A percentile compares a stretch with the other conserved stretches of the same genome.
Conservation (phyloP, 169 alveolate species). For the Plasmodium billcollinsi region DNA sequence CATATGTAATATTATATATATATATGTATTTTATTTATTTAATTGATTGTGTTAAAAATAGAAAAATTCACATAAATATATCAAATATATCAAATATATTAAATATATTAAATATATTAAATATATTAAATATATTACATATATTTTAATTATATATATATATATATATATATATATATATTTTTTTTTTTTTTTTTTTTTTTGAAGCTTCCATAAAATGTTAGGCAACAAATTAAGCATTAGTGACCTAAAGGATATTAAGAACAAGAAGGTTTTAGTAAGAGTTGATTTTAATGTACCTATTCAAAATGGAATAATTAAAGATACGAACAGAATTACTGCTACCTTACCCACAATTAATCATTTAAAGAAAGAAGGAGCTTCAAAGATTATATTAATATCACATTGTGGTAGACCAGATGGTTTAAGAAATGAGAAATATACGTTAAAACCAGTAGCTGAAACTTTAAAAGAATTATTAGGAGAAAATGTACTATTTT, state of each 20-base stretch:
- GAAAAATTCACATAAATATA: neutral
- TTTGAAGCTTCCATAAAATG: constrained; percentile 9
- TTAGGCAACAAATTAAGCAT: constrained; percentile 63
- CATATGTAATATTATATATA: neutral
- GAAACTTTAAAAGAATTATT: constrained; percentile 90
- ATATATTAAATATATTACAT: too few relatives aligned
- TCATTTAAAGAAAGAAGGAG: constrained; percentile 92
- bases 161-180: neutral
- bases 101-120: too few relatives aligned
- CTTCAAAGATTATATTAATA: constrained; percentile 93
- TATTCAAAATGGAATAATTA: constrained; percentile 92
- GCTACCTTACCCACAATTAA: constrained; percentile 96
- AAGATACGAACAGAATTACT: constrained; percentile 94
- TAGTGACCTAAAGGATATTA: constrained; percentile 33
- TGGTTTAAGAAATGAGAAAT: constrained; percentile 92
- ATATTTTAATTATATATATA: neutral
- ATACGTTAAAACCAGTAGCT: constrained; percentile 94
- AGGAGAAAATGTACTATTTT: constrained; percentile 91
- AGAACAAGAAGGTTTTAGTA: constrained; percentile 95
- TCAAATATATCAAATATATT: neutral
- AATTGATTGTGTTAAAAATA: neutral
- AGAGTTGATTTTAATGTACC: constrained; percentile 99
- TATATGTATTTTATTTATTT: neutral
- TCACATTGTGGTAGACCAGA: constrained; percentile 99
- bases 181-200: neutral